A percentile compares a stretch with the other conserved stretches of the same genome.
Conservation (phyloP, 768 basidiomycete genomes). For the Termitomyces sp. region DNA sequence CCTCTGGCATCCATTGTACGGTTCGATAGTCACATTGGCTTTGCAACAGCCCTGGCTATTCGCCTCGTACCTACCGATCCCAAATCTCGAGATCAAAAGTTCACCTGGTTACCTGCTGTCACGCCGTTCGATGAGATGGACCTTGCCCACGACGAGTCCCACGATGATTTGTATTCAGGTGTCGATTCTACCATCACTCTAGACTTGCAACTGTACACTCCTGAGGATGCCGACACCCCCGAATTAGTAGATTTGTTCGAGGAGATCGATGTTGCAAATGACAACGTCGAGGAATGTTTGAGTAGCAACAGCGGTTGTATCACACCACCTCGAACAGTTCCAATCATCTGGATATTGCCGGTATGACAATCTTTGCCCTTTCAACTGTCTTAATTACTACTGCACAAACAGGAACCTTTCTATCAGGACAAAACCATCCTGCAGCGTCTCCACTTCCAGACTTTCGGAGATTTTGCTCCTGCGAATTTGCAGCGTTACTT, state of each 20-base stretch:
- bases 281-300: background rate
- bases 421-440: background rate
- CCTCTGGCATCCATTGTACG: slow-evolving; percentile 3
- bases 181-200: too few species aligned
- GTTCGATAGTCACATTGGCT: slow-evolving; percentile 5
- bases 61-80: background rate
- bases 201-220: too few species aligned
- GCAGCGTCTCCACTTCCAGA: background rate
- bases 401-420: background rate
- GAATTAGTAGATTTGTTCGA: background rate
- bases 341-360: background rate
- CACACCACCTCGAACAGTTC: background rate
- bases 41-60: background rate
- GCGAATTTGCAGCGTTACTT: background rate
- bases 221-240: background rate
- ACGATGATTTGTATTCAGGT: background rate
- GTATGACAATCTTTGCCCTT: background rate
- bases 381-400: too few species aligned
- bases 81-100: background rate
- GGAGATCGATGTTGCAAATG: background rate
- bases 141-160: background rate
- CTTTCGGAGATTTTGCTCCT: background rate
- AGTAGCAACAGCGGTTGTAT: background rate
- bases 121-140: background rate
- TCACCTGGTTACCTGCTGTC: background rate